phyloP scores from a whole-genome alignment of 495 filamentous ascomycete species.

The Aspergillus taichungensis region DNA sequence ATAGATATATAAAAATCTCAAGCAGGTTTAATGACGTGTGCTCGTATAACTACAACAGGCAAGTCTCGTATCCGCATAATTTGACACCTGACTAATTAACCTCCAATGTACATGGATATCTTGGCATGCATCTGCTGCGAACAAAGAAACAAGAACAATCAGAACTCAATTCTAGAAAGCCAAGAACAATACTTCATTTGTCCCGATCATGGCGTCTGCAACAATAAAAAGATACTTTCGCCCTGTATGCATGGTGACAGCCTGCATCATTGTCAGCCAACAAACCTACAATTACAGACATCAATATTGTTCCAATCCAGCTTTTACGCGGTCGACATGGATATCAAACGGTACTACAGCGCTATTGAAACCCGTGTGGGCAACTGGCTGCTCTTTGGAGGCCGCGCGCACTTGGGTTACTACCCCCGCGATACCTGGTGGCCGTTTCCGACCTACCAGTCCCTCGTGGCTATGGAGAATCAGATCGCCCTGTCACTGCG shows the following conservation, averaged over 20 bases:
- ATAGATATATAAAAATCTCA: neutral
- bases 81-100: neutral
- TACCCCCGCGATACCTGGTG: constrained; percentile 31
- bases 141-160: too few relatives aligned
- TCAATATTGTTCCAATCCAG: too few relatives aligned
- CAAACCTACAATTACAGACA: too few relatives aligned
- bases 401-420: constrained; percentile 41
- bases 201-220: too few relatives aligned
- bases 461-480: constrained; percentile 42
- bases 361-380: constrained; percentile 40
- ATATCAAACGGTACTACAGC: constrained; percentile 26
- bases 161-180: too few relatives aligned
- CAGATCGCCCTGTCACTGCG: constrained; percentile 28
- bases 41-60: neutral
- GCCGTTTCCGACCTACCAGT: constrained; percentile 35
- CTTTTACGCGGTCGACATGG: neutral
- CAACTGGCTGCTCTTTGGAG: constrained; percentile 38
- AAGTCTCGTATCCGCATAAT: constrained; percentile 5
- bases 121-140: neutral
- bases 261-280: too few relatives aligned
- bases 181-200: too few relatives aligned
- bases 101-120: neutral
- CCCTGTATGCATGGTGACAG: too few relatives aligned
- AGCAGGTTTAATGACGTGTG: neutral
- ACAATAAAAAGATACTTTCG: too few relatives aligned